phyloP scores from a whole-genome alignment of 129 eudicot genomes.

The Smallanthus sonchifolius region DNA sequence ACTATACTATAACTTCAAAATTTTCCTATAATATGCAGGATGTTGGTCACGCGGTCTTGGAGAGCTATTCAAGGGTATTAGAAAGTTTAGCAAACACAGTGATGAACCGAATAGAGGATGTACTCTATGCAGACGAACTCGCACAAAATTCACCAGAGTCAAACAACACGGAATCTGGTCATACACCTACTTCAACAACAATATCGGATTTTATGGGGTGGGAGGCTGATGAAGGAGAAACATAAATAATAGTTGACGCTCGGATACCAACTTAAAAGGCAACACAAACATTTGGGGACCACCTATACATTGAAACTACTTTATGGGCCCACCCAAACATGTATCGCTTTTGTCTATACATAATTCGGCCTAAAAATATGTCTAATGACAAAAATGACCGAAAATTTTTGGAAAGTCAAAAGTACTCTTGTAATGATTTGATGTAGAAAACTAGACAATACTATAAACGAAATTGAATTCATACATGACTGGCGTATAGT shows the following conservation, averaged over 20 bases:
- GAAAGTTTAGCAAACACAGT: constrained; percentile 41
- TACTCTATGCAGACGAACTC: constrained; percentile 54
- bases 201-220: constrained; percentile 64
- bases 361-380: neutral
- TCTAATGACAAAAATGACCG: neutral
- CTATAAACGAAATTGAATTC: neutral
- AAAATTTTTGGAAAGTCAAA: neutral
- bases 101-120: constrained; percentile 57
- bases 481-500: neutral
- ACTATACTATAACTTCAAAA: neutral
- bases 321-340: neutral
- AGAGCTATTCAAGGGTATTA: constrained; percentile 39
- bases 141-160: constrained; percentile 40
- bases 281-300: neutral
- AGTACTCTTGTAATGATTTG: neutral
- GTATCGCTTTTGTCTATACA: neutral
- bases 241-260: constrained; percentile 5
- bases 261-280: constrained; percentile 3
- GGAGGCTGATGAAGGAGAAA: constrained; percentile 42
- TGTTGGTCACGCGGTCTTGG: constrained; percentile 34
- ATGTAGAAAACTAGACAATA: neutral
- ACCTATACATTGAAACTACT: neutral
- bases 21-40: constrained; percentile 16
- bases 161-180: neutral
- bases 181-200: constrained; percentile 50